A percentile compares a stretch with the other conserved stretches of the same genome.
Conservation (phyloP, 371 early-diverging fungal genomes). For the Saksenaea vasiformis region DNA sequence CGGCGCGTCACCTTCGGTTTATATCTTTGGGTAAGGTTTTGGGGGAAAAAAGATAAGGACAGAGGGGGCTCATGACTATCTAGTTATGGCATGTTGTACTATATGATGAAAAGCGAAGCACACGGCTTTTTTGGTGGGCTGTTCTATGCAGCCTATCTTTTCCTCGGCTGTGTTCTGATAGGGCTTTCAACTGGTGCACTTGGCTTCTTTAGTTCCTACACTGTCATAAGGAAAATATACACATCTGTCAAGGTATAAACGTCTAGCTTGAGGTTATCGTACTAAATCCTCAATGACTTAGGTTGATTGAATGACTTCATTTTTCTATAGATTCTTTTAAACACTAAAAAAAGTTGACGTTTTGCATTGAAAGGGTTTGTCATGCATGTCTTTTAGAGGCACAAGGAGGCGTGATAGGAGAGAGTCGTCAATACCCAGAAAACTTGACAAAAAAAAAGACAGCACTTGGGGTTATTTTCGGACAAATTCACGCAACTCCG, state of each 20-base stretch:
- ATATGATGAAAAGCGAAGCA: constrained; percentile 22
- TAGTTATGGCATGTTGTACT: constrained; percentile 43
- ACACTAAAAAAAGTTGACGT: not conserved
- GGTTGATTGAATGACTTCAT: not conserved
- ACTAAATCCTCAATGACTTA: not conserved
- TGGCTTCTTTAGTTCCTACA: constrained; percentile 40
- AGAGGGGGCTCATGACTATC: not conserved
- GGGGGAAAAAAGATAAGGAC: not conserved
- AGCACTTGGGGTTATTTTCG: not conserved
- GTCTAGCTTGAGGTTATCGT: not conserved
- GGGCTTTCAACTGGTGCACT: constrained; percentile 42
- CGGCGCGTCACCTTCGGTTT: constrained; percentile 35
- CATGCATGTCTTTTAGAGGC: too few species aligned
- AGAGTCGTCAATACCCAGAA: not conserved
- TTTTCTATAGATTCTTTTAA: not conserved
- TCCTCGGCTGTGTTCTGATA: constrained; percentile 33
- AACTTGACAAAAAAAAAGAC: not conserved
- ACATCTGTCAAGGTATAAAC: constrained; percentile 42
- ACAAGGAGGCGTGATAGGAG: too few species aligned
- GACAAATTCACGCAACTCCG: not conserved
- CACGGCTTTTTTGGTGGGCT: constrained; percentile 28
- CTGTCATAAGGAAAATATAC: constrained; percentile 40
- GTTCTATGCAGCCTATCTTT: constrained; percentile 32
- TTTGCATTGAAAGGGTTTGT: too few species aligned
- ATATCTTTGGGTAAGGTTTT: constrained; percentile 30